Evolutionary conservation across 2,329 filamentous ascomycete genomes (phyloP).

Genomic region (Xylaria sp.): DNA sequence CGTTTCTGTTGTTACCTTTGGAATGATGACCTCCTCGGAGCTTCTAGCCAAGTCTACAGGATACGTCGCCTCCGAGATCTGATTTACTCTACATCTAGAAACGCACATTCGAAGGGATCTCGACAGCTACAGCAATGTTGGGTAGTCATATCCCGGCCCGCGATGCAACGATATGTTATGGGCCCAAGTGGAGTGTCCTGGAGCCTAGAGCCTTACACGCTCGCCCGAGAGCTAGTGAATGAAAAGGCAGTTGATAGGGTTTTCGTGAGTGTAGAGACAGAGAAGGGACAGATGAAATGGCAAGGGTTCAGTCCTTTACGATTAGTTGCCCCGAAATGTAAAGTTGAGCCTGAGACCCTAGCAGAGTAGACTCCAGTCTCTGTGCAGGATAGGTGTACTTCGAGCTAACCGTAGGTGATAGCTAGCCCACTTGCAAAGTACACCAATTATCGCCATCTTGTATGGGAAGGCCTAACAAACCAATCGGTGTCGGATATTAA

Average conservation of each 20-base stretch:
- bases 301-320: slow-evolving; percentile 1
- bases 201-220: neutral
- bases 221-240: neutral
- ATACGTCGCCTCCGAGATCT: slow-evolving; percentile 2
- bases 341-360: neutral
- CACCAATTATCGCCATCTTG: slow-evolving; percentile 2
- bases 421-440: slow-evolving; percentile 9
- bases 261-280: neutral
- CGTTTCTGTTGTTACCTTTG: slow-evolving; percentile 6
- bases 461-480: neutral
- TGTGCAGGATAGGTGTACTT: neutral
- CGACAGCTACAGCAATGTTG: slow-evolving; percentile 1
- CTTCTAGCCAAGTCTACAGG: slow-evolving; percentile 5
- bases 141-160: slow-evolving; percentile 2
- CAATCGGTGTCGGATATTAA: slow-evolving; percentile 4
- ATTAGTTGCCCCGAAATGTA: slow-evolving; percentile 5
- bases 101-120: neutral
- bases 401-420: neutral
- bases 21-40: slow-evolving; percentile 2
- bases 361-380: neutral
- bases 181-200: neutral
- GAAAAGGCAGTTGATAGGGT: neutral
- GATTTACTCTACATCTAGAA: neutral
- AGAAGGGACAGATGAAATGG: slow-evolving; percentile 11
- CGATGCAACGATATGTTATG: neutral